Evolutionary conservation across 257 asterid genomes (phyloP).

Genomic region (Datura wrightii): DNA sequence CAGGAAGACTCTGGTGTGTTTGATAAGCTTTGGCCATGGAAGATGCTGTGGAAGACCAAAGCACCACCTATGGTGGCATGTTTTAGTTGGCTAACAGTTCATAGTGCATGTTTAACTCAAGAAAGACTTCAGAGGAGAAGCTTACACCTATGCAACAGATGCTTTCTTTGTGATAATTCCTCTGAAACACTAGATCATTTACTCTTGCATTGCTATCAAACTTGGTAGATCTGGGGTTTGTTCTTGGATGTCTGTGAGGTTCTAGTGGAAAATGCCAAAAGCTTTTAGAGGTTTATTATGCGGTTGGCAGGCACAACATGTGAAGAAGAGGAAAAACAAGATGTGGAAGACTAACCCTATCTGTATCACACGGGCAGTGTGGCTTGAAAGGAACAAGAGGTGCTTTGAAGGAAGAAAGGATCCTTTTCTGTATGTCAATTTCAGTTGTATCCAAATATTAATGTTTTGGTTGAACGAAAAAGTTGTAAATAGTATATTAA

Average conservation of each 20-base stretch:
- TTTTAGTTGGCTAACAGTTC: background rate
- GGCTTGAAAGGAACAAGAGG: too few relatives aligned
- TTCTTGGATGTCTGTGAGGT: background rate
- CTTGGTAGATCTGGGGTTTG: background rate
- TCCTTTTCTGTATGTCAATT: background rate
- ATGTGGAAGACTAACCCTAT: background rate
- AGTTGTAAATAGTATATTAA: background rate
- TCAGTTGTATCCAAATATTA: background rate
- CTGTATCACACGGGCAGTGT: background rate
- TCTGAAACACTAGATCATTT: background rate
- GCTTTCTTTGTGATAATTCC: background rate
- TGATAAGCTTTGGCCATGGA: background rate
- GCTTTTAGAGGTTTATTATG: background rate
- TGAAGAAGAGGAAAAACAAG: background rate
- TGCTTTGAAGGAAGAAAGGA: background rate
- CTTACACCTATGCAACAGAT: background rate
- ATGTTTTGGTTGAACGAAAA: background rate
- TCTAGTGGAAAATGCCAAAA: background rate
- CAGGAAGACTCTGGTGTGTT: constrained; percentile 9
- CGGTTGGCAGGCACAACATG: background rate
- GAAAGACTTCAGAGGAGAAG: constrained; percentile 13
- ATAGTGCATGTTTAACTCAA: background rate
- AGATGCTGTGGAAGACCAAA: background rate
- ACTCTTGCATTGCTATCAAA: background rate
- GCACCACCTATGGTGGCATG: constrained; percentile 17